Conservation (phyloP, 73 alveolate species). For the Tetrahymena malaccensis region DNA sequence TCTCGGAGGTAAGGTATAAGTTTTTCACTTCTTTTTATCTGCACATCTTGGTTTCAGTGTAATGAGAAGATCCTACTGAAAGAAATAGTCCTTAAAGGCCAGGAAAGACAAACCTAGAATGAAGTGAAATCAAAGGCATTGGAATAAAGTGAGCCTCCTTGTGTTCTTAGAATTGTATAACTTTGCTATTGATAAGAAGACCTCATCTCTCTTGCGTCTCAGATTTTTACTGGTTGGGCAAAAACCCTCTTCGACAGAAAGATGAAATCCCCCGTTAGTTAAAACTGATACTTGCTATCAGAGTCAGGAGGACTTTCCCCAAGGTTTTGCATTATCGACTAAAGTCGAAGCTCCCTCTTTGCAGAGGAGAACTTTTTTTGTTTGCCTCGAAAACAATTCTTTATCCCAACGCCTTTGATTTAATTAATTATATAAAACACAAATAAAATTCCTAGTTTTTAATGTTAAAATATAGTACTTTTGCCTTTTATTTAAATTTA, state of each 20-base stretch:
- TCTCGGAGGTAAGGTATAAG: not conserved
- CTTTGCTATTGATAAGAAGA: not conserved
- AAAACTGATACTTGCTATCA: not conserved
- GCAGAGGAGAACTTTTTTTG: not conserved
- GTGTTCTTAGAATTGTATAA: not conserved
- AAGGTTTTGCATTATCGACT: not conserved
- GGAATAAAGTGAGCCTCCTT: not conserved
- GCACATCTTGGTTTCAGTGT: not conserved
- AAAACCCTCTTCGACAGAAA: not conserved
- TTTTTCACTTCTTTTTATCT: not conserved
- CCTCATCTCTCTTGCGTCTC: not conserved
- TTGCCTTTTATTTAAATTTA: not conserved
- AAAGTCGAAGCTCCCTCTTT: not conserved
- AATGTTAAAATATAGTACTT: not conserved
- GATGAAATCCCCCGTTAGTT: not conserved
- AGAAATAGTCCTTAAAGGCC: not conserved
- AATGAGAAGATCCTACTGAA: not conserved
- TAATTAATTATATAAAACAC: not conserved
- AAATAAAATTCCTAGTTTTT: not conserved
- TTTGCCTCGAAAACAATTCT: not conserved
- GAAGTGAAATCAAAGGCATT: not conserved
- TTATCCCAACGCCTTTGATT: not conserved
- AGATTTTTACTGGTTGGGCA: not conserved
- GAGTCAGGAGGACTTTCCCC: constrained; percentile 4
- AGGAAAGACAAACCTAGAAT: not conserved